Base-by-base conservation (phyloP, 352 stramenopile genomes). In the Phytophthora syringae region DNA sequence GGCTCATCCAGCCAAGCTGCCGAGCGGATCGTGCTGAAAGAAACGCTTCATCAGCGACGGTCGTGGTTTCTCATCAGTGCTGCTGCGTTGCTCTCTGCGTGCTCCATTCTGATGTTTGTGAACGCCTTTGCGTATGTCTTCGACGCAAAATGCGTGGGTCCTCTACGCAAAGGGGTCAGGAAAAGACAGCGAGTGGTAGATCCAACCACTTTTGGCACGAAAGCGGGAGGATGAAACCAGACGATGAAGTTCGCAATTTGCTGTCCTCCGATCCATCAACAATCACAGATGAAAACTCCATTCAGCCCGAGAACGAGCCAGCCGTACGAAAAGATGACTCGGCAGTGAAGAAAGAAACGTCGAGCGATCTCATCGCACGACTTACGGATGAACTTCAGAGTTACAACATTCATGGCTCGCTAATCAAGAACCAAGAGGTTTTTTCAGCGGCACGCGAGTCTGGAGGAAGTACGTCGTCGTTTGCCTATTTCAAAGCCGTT, bases 21-120 rank as follows among this genome's bases (percentile, higher is more conserved):
- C 15, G 60, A 72, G 52, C 52, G 64, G 13, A 44, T 67, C 7
- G 54, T 36, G 20, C 56, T 79, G 15, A 60, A 67, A 40, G 71
- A 79, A 51, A 76, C 71, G 0, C 37, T 79, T 28, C n/a, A 74
- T 24, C 71, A 79, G 28, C 50, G 57, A 10, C 71, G 71, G 15
- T 71, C 71, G 9, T 79, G 71, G 71, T 79, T 79, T 43, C 37
- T 79, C 15, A 73, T 79, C 5, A 58, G 59, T 12, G 52, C 71
- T 25, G 59, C 58, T 39, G 67, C 56, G 20, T 47, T 70, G 12
- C 70, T 76, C 20, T 45, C 44, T 22, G 62, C 20, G 3, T 62
- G 69, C 10, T 61, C 62, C 0, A 30, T 67, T 7, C 12, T 66
- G 13, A 39, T 79, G 24, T 73, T 61, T 24, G 18, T 70, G 3